phyloP scores from a whole-genome alignment of 1,284 basidiomycete genomes.

The Cutaneotrichosporon cutaneum region DNA sequence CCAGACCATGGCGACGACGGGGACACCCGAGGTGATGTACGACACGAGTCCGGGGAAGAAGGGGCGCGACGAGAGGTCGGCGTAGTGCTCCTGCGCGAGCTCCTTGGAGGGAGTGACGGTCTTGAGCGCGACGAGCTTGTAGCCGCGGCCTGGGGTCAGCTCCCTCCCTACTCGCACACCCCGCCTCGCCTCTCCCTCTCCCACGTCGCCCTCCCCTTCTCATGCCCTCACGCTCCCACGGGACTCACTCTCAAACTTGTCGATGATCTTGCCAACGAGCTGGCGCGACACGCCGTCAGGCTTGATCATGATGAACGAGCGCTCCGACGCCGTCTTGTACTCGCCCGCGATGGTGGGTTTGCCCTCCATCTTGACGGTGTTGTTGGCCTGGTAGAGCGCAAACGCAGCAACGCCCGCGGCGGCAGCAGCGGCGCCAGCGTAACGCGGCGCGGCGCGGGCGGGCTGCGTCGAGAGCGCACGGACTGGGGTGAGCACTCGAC shows the following conservation, averaged over 20 bases:
- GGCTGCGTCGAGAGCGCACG: conserved; percentile 43
- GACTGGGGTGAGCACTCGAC: conserved; percentile 26
- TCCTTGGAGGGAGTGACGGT: conserved; percentile 45
- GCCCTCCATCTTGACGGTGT: conserved; percentile 45
- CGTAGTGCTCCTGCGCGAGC: conserved; percentile 50
- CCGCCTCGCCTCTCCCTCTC: not conserved
- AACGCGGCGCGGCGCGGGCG: conserved; percentile 32
- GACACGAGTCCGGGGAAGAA: conserved; percentile 49
- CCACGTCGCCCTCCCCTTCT: not conserved
- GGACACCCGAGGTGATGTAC: conserved; percentile 49
- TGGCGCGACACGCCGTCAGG: conserved; percentile 50
- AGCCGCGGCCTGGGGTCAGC: conserved; percentile 40
- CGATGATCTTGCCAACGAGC: conserved; percentile 49
- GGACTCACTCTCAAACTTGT: conserved; percentile 43
- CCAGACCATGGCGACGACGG: conserved; percentile 47
- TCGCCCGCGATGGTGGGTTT: conserved; percentile 54
- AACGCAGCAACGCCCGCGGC: conserved; percentile 38
- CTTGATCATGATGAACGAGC: conserved; percentile 56
- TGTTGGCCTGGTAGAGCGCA: conserved; percentile 41
- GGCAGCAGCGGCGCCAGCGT: conserved; percentile 30
- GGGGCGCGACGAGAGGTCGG: conserved; percentile 43
- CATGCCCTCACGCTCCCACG: conserved; percentile 10
- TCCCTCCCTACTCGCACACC: no score
- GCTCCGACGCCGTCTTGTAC: conserved; percentile 52
- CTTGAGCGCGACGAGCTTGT: conserved; percentile 52